Conservation (phyloP, 805 yeast species). For the Monosporozyma servazzii region DNA sequence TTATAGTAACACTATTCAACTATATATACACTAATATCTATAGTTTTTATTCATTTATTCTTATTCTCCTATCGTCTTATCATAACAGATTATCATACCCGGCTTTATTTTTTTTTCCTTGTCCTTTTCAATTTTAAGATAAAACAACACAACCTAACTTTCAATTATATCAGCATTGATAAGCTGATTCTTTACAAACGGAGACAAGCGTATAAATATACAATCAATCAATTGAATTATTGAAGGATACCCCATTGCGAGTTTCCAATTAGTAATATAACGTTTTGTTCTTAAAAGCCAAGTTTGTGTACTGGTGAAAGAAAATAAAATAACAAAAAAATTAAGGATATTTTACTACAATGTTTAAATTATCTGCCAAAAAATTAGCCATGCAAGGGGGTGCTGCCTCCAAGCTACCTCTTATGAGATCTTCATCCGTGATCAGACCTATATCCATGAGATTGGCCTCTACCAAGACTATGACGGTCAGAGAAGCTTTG, state of each 20-base stretch:
- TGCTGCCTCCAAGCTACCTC: not conserved
- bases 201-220: not conserved
- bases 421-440: not conserved
- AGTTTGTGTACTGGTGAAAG: no score
- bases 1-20: not conserved
- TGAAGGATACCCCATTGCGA: not conserved
- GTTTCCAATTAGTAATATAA: not conserved
- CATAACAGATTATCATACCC: not conserved
- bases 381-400: not conserved
- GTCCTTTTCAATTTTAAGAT: not conserved
- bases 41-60: not conserved
- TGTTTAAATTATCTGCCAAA: not conserved
- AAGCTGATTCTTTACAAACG: not conserved
- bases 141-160: not conserved
- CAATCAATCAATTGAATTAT: not conserved
- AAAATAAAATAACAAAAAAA: no score
- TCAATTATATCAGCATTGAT: not conserved
- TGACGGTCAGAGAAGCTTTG: constrained; percentile 96
- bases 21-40: not conserved
- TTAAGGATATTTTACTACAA: not conserved
- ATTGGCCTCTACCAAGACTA: constrained; percentile 40
- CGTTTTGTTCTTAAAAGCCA: not conserved
- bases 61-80: not conserved
- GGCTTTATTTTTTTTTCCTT: not conserved
- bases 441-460: constrained; percentile 9